These are phyloP conservation scores for Trichoderma brevicompactum DNA, from an alignment of 2,329 filamentous ascomycete genomes.

Conservation along the genomic window DNA sequence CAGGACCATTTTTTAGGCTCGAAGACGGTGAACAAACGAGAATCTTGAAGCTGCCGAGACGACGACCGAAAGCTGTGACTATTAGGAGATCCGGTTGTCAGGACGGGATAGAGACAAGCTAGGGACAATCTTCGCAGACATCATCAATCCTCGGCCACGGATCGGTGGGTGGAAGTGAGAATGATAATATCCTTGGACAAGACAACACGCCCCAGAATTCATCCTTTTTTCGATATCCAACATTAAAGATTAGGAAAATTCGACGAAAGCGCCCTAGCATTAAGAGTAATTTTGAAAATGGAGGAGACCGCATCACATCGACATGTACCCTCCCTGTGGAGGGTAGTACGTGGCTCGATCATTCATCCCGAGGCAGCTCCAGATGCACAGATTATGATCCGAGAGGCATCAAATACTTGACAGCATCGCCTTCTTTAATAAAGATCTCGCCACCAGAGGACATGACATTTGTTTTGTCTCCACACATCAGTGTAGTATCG, in stretches of 20 bases:
- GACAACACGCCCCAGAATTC: not conserved
- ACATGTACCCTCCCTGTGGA: not conserved
- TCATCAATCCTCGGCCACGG: not conserved
- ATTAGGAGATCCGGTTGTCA: not conserved
- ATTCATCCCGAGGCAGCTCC: slow-evolving; percentile 9
- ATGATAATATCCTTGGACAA: not conserved
- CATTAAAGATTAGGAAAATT: not conserved
- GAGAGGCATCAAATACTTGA: not conserved
- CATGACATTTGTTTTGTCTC: slow-evolving; percentile 43
- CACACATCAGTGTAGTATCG: slow-evolving; percentile 50
- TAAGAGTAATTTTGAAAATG: not conserved
- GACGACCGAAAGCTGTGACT: not conserved
- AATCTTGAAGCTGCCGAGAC: slow-evolving; percentile 16
- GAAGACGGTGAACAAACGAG: not conserved
- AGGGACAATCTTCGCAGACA: not conserved
- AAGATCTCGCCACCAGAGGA: not conserved
- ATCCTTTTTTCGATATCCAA: not conserved
- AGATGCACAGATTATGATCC: slow-evolving; percentile 19
- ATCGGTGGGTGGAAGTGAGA: not conserved
- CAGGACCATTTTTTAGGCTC: not conserved
- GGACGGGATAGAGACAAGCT: not conserved
- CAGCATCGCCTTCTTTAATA: not conserved
- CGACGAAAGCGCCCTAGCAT: slow-evolving; percentile 3
- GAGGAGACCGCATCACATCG: not conserved
- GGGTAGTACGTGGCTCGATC: not conserved